These are phyloP conservation scores for Solanum chmielewskii DNA, from an alignment of 257 asterid genomes.

Conservation along the genomic window DNA sequence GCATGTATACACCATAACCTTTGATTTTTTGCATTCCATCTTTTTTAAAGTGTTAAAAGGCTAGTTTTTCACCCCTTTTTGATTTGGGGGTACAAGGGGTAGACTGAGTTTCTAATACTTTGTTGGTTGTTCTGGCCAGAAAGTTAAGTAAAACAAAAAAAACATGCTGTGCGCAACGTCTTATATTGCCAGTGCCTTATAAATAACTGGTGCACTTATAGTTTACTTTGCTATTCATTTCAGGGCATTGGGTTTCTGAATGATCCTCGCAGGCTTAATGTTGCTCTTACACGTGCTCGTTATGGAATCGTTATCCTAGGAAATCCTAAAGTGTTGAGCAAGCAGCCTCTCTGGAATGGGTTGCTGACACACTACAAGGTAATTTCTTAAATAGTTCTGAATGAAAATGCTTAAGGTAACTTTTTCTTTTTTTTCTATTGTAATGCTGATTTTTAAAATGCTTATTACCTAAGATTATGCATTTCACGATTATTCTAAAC, in stretches of 20 bases:
- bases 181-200: neutral
- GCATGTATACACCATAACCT: neutral
- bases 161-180: neutral
- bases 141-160: neutral
- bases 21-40: neutral
- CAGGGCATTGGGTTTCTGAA: constrained; percentile 98
- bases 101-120: neutral
- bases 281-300: constrained; percentile 98
- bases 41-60: neutral
- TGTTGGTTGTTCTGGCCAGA: neutral
- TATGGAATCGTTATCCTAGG: constrained; percentile 96
- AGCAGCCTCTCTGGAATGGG: constrained; percentile 94
- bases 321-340: constrained; percentile 95
- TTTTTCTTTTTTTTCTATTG: neutral
- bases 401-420: neutral
- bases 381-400: constrained; percentile 3
- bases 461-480: neutral
- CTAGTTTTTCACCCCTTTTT: neutral
- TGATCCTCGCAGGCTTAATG: constrained; percentile 98
- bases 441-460: neutral
- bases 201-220: neutral
- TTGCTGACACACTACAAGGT: constrained; percentile 95
- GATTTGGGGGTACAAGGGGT: neutral
- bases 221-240: constrained; percentile 1
- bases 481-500: neutral